phyloP scores from a whole-genome alignment of 2,329 filamentous ascomycete genomes.

The Venturia nashicola region DNA sequence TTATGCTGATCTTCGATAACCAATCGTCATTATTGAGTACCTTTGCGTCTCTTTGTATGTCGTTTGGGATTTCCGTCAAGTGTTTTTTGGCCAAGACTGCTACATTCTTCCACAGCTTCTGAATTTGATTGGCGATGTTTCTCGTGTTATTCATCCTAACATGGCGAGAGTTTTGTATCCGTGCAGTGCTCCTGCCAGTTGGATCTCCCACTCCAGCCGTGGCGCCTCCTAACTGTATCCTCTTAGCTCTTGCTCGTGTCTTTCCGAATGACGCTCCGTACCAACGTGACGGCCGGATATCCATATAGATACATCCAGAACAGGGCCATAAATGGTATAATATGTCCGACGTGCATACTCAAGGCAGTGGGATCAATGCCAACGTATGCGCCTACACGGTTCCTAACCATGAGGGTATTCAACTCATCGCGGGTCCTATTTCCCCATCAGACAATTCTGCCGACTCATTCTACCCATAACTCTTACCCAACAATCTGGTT shows the following conservation, averaged over 20 bases:
- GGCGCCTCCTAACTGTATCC: slow-evolving; percentile 42
- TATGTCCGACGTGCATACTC: slow-evolving; percentile 69
- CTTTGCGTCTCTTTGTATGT: slow-evolving; percentile 55
- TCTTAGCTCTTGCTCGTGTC: slow-evolving; percentile 26
- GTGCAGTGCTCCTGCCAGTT: slow-evolving; percentile 52
- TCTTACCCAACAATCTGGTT: slow-evolving; percentile 63
- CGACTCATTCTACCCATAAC: slow-evolving; percentile 15
- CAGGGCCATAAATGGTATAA: slow-evolving; percentile 69
- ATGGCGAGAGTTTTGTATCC: slow-evolving; percentile 40
- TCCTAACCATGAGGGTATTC: slow-evolving; percentile 49
- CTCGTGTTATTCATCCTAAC: slow-evolving; percentile 51
- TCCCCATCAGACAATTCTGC: slow-evolving; percentile 14
- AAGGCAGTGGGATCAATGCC: slow-evolving; percentile 72
- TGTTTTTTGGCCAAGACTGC: slow-evolving; percentile 52
- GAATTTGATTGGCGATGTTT: slow-evolving; percentile 57
- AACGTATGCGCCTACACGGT: slow-evolving; percentile 62
- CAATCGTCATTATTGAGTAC: slow-evolving; percentile 75
- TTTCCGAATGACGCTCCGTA: slow-evolving; percentile 21
- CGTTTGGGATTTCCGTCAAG: slow-evolving; percentile 39
- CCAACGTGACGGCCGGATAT: slow-evolving; percentile 52
- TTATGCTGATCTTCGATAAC: slow-evolving; percentile 59
- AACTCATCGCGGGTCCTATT: slow-evolving; percentile 35
- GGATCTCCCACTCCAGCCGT: slow-evolving; percentile 73
- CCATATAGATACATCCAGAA: slow-evolving; percentile 78
- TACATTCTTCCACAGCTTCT: slow-evolving; percentile 63